A percentile compares a stretch with the other conserved stretches of the same genome.
Evolutionary conservation across 257 asterid species (phyloP).

Genomic region (Rehmannia glutinosa): DNA sequence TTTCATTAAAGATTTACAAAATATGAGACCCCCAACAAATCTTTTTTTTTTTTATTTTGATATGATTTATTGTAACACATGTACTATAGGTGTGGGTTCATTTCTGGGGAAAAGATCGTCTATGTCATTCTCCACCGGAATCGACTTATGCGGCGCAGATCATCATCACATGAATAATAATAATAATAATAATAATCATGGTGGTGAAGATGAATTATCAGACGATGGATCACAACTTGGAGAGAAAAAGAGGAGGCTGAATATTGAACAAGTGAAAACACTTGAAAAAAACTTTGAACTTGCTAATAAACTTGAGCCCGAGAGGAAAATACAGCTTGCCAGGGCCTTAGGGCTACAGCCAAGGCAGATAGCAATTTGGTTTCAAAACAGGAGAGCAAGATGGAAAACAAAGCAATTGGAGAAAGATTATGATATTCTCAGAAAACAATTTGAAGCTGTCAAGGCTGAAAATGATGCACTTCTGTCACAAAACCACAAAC

Average conservation of each 20-base stretch:
- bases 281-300: conserved; percentile 49
- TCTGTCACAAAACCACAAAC: conserved; percentile 42
- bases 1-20: no score
- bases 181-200: neutral
- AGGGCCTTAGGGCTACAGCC: conserved; percentile 67
- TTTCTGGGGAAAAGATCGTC: conserved; percentile 44
- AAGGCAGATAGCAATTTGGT: conserved; percentile 61
- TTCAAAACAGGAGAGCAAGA: conserved; percentile 57
- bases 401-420: conserved; percentile 66
- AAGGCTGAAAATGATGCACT: conserved; percentile 49
- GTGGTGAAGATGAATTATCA: conserved; percentile 46
- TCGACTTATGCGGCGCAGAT: no score
- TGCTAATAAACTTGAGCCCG: conserved; percentile 62
- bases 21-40: no score
- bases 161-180: neutral
- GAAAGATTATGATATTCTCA: conserved; percentile 49
- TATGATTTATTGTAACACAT: no score
- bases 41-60: no score
- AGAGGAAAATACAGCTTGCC: conserved; percentile 57
- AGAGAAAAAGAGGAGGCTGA: conserved; percentile 61
- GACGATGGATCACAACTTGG: conserved; percentile 55
- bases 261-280: conserved; percentile 51
- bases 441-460: conserved; percentile 46
- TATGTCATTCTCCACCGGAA: conserved; percentile 27
- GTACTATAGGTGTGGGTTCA: conserved; percentile 23